Percentiles rank a stretch among this genome's conserved stretches.
These are phyloP conservation scores for Phytophthora citricola DNA, from an alignment of 352 stramenopile genomes.

Conservation along the genomic window DNA sequence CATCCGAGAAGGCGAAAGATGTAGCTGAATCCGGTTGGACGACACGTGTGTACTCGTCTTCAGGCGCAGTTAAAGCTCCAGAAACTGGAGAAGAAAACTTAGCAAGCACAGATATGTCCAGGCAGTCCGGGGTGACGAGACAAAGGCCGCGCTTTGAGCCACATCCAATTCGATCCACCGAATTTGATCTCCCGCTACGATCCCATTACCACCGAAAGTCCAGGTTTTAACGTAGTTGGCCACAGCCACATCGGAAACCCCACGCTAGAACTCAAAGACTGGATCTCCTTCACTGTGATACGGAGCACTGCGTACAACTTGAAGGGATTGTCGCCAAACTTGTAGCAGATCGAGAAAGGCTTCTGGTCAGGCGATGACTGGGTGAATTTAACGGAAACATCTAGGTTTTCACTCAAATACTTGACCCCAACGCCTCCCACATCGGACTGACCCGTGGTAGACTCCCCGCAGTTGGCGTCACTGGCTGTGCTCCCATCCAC, in stretches of 20 bases:
- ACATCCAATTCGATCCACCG: slow-evolving; percentile 59
- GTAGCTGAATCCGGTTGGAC: slow-evolving; percentile 22
- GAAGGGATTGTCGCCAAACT: slow-evolving; percentile 74
- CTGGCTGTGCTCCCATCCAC: slow-evolving; percentile 62
- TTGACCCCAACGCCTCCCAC: slow-evolving; percentile 51
- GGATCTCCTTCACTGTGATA: slow-evolving; percentile 65
- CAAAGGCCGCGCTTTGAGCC: slow-evolving; percentile 37
- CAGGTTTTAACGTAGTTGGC: slow-evolving; percentile 60
- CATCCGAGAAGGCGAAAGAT: slow-evolving; percentile 45
- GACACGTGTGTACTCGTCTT: slow-evolving; percentile 57
- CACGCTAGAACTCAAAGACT: slow-evolving; percentile 33
- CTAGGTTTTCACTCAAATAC: slow-evolving; percentile 27
- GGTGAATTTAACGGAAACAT: slow-evolving; percentile 46
- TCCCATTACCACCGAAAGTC: slow-evolving; percentile 51
- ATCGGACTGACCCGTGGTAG: slow-evolving; percentile 51
- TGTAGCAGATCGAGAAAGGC: slow-evolving; percentile 71
- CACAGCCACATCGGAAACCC: slow-evolving; percentile 50
- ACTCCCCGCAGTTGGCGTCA: slow-evolving; percentile 58
- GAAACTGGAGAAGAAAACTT: slow-evolving; percentile 22
- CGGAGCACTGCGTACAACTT: slow-evolving; percentile 57
- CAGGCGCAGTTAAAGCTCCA: slow-evolving; percentile 24
- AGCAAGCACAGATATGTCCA: slow-evolving; percentile 44
- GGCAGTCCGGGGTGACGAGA: slow-evolving; percentile 45
- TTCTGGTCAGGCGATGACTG: slow-evolving; percentile 46
- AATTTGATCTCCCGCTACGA: slow-evolving; percentile 51